Evolutionary conservation across 805 yeast species (phyloP).

Genomic region (Metschnikowia gruessii): DNA sequence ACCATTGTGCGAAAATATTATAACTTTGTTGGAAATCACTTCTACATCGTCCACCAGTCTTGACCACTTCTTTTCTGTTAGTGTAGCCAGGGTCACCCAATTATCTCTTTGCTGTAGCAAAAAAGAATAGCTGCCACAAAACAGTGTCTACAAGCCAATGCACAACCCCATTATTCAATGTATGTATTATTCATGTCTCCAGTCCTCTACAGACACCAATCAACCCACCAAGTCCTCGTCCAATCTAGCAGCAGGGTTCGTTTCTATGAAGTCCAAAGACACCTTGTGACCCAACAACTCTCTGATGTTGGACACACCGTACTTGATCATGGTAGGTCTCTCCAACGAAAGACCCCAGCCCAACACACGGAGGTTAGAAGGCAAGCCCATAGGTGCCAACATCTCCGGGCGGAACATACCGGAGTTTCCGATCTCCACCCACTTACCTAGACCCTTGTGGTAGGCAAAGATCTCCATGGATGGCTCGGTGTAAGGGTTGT

Average conservation of each 20-base stretch:
- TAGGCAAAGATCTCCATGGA: constrained; percentile 95
- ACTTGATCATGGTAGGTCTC: constrained; percentile 99
- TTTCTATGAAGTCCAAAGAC: constrained; percentile 87
- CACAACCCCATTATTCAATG: neutral
- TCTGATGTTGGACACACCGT: constrained; percentile 92
- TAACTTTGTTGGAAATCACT: too few relatives aligned
- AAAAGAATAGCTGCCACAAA: too few relatives aligned
- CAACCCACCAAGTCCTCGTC: constrained; percentile 50
- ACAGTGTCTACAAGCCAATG: too few relatives aligned
- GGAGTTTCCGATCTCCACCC: constrained; percentile 99
- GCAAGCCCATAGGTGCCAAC: constrained; percentile 98
- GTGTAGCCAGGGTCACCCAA: too few relatives aligned
- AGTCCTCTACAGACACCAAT: neutral
- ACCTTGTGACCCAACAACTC: constrained; percentile 97
- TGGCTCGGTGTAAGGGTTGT: constrained; percentile 99
- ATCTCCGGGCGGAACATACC: constrained; percentile 99
- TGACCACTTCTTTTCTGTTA: too few relatives aligned
- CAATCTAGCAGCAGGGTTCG: constrained; percentile 95
- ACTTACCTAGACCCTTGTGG: constrained; percentile 89
- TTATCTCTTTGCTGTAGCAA: too few relatives aligned
- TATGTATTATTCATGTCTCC: neutral
- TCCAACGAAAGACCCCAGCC: constrained; percentile 98
- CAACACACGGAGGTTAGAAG: constrained; percentile 85
- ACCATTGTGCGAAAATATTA: too few relatives aligned
- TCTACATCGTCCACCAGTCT: too few relatives aligned